These are phyloP conservation scores for Arthroderma sp. DNA, from an alignment of 2,329 filamentous ascomycete genomes.

Conservation along the genomic window DNA sequence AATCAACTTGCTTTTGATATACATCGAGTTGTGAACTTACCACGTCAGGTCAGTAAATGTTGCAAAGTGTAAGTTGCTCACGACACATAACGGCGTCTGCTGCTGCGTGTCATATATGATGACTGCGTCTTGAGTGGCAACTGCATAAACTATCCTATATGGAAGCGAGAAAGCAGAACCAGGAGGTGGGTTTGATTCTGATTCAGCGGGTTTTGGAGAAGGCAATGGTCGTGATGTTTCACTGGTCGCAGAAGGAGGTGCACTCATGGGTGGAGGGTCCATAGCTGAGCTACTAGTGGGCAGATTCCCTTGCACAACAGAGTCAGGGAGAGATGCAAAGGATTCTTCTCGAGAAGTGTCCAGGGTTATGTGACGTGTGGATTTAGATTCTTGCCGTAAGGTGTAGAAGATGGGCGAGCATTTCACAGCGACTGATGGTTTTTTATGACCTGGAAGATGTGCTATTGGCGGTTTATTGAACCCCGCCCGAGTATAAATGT, in stretches of 20 bases:
- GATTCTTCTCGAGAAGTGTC: conserved; percentile 81
- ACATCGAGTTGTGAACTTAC: conserved; percentile 41
- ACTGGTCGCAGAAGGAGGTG: conserved; percentile 30
- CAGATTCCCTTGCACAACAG: conserved; percentile 48
- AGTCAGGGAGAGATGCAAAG: conserved; percentile 72
- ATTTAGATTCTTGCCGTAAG: conserved; percentile 51
- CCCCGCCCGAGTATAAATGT: conserved; percentile 91
- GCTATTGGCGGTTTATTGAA: conserved; percentile 94
- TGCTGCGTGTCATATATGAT: conserved; percentile 96
- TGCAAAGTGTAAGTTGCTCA: conserved; percentile 93
- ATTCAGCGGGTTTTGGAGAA: conserved; percentile 39
- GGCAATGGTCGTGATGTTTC: conserved; percentile 42
- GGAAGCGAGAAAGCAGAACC: conserved; percentile 62
- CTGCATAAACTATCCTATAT: conserved; percentile 91
- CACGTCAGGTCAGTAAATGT: conserved; percentile 95
- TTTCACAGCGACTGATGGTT: conserved; percentile 88
- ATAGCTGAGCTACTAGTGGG: conserved; percentile 46
- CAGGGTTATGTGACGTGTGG: conserved; percentile 81
- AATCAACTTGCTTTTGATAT: not conserved
- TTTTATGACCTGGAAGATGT: conserved; percentile 92
- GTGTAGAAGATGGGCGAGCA: conserved; percentile 88
- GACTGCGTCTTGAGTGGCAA: conserved; percentile 91
- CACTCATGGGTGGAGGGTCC: conserved; percentile 61
- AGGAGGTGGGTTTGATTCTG: conserved; percentile 41
- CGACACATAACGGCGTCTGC: conserved; percentile 79